These are phyloP conservation scores for Botrytis squamosa DNA, from an alignment of 2,329 filamentous ascomycete genomes.

Conservation along the genomic window DNA sequence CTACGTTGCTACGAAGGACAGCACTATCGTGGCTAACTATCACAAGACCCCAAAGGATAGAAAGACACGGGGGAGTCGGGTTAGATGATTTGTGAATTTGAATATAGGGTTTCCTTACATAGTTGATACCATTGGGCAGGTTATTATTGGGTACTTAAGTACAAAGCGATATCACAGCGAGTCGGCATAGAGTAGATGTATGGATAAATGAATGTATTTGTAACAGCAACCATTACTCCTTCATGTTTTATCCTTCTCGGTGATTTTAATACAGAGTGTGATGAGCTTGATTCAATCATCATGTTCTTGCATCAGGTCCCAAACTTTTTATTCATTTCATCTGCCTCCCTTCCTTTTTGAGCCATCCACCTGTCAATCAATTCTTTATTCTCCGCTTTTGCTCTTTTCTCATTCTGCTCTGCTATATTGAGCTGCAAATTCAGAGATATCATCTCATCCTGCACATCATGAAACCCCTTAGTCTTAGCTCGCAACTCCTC, in stretches of 20 bases:
- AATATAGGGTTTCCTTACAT: constrained; percentile 14
- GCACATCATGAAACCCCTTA: constrained; percentile 80
- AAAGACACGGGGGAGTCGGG: background rate
- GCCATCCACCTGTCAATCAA: constrained; percentile 90
- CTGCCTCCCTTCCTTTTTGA: constrained; percentile 80
- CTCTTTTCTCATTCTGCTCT: constrained; percentile 69
- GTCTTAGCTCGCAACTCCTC: constrained; percentile 83
- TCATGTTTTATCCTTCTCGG: background rate
- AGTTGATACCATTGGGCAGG: constrained; percentile 19
- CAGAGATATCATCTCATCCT: constrained; percentile 87
- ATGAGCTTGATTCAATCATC: background rate
- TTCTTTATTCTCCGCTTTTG: constrained; percentile 82
- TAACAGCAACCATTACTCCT: background rate
- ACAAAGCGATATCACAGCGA: constrained; percentile 10
- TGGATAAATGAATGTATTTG: constrained; percentile 13
- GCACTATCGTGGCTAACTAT: constrained; percentile 23
- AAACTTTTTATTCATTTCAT: constrained; percentile 71
- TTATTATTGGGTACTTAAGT: constrained; percentile 7
- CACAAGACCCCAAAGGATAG: constrained; percentile 6
- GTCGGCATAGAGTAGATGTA: constrained; percentile 2
- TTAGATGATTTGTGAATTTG: constrained; percentile 4
- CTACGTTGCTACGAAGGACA: constrained; percentile 75
- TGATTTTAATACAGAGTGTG: background rate
- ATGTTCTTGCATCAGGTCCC: constrained; percentile 25
- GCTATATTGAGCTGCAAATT: constrained; percentile 86